Evolutionary conservation across 2,329 filamentous ascomycete genomes (phyloP).

Genomic region (Diaporthe nobilis): DNA sequence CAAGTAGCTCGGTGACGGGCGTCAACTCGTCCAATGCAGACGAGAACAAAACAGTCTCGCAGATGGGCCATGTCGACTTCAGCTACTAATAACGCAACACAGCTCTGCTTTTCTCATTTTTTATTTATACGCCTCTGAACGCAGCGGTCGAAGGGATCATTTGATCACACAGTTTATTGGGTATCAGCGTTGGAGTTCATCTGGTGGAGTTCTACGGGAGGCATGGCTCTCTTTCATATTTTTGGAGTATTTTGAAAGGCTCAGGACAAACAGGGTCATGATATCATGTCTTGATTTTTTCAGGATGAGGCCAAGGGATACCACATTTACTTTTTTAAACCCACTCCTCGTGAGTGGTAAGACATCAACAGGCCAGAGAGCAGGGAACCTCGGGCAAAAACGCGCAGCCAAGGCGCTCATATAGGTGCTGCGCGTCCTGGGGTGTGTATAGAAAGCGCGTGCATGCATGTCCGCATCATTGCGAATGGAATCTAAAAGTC

Average conservation of each 20-base stretch:
- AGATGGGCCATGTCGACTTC: constrained; percentile 73
- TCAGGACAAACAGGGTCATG: constrained; percentile 35
- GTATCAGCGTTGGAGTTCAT: constrained; percentile 47
- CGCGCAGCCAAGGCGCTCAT: neutral
- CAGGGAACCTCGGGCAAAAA: neutral
- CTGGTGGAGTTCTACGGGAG: constrained; percentile 37
- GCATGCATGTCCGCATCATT: constrained; percentile 26
- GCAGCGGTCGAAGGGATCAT: constrained; percentile 13
- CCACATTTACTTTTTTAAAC: constrained; percentile 26
- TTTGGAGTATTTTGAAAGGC: constrained; percentile 20
- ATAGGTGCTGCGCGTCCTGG: neutral
- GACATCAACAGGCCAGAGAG: constrained; percentile 14
- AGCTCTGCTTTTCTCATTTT: constrained; percentile 32
- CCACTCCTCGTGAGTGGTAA: neutral
- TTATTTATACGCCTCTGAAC: constrained; percentile 12
- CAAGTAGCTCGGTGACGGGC: constrained; percentile 49
- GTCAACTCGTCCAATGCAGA: constrained; percentile 57
- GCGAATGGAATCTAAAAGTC: constrained; percentile 25
- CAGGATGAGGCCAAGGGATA: constrained; percentile 27
- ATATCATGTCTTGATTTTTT: constrained; percentile 37
- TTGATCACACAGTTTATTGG: constrained; percentile 31
- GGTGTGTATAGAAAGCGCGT: constrained; percentile 26
- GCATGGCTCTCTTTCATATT: neutral
- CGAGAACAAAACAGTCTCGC: constrained; percentile 65
- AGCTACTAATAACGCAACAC: constrained; percentile 64